A percentile compares a stretch with the other conserved stretches of the same genome.
phyloP scores from a whole-genome alignment of 768 basidiomycete genomes.

The Phylloporus scabripes region DNA sequence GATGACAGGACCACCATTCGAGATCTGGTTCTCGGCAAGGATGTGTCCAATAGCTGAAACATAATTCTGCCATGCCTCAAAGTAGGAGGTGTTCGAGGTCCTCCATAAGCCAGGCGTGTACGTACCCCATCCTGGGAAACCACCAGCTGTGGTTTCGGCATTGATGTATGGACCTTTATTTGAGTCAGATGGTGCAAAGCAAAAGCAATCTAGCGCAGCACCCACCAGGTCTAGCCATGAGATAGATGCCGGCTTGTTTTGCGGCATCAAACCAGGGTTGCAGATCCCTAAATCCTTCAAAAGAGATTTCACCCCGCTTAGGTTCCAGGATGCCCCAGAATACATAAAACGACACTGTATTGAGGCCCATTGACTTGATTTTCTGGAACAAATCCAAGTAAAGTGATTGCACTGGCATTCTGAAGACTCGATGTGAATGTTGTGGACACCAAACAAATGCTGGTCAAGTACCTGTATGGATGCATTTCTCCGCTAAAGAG shows the following conservation, averaged over 20 bases:
- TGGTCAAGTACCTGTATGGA: constrained; percentile 40
- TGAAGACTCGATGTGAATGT: not conserved
- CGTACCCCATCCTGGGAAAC: constrained; percentile 57
- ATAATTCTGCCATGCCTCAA: constrained; percentile 51
- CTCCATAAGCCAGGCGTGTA: constrained; percentile 46
- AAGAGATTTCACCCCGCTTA: constrained; percentile 46
- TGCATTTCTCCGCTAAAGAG: constrained; percentile 60
- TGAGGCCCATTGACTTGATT: constrained; percentile 40
- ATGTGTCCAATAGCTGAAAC: constrained; percentile 45
- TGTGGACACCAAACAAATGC: not conserved
- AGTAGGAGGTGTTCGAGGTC: constrained; percentile 45
- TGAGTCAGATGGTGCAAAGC: not conserved
- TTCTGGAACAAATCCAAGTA: constrained; percentile 55
- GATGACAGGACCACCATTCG: constrained; percentile 55
- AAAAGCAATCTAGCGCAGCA: not conserved
- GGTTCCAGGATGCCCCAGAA: constrained; percentile 47
- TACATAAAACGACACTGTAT: constrained; percentile 48
- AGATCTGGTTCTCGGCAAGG: constrained; percentile 51
- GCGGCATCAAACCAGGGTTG: constrained; percentile 28
- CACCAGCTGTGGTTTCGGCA: constrained; percentile 31
- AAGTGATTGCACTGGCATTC: constrained; percentile 34
- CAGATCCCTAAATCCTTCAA: constrained; percentile 41
- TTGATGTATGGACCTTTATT: constrained; percentile 26
- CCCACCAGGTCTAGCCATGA: constrained; percentile 25
- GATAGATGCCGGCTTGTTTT: constrained; percentile 25